phyloP scores from a whole-genome alignment of 2,329 filamentous ascomycete genomes.

The Fusarium piperis region DNA sequence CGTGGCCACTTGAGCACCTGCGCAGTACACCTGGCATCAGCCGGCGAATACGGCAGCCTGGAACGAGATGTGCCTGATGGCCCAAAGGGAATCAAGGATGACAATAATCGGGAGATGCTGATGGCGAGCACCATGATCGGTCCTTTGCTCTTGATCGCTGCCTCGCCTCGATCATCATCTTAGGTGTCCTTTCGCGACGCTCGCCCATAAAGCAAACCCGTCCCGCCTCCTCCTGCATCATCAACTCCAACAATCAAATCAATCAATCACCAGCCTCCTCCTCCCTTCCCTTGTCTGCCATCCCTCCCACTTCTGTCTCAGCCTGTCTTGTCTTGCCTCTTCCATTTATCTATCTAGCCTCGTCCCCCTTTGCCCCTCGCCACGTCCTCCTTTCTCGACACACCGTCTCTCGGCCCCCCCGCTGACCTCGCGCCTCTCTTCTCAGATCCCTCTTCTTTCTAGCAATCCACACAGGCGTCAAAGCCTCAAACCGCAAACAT shows the following conservation, averaged over 20 bases:
- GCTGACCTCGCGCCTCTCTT: slow-evolving; percentile 33
- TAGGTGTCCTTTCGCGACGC: slow-evolving; percentile 44
- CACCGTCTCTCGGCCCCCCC: slow-evolving; percentile 14
- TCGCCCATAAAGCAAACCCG: slow-evolving; percentile 40
- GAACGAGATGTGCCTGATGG: slow-evolving; percentile 3
- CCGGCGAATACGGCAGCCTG: slow-evolving; percentile 30
- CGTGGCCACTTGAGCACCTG: slow-evolving; percentile 29
- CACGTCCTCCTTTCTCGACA: slow-evolving; percentile 21
- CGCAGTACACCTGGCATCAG: slow-evolving; percentile 27
- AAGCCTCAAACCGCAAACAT: slow-evolving; percentile 73
- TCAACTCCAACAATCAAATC: slow-evolving; percentile 11
- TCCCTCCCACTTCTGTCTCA: slow-evolving; percentile 28
- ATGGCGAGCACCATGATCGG: slow-evolving; percentile 10
- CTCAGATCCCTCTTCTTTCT: slow-evolving; percentile 39
- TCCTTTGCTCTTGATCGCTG: slow-evolving; percentile 31
- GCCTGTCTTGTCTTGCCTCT: slow-evolving; percentile 20
- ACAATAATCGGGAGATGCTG: slow-evolving; percentile 13
- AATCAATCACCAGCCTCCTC: slow-evolving; percentile 33
- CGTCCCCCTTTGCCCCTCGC: slow-evolving; percentile 25
- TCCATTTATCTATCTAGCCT: slow-evolving; percentile 14
- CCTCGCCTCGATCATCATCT: slow-evolving; percentile 39
- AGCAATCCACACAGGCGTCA: slow-evolving; percentile 43
- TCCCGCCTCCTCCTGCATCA: slow-evolving; percentile 34
- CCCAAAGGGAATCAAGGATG: slow-evolving; percentile 6
- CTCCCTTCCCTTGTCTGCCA: slow-evolving; percentile 28